phyloP scores from a whole-genome alignment of 805 yeast species.

The Ogataea nonfermentans region DNA sequence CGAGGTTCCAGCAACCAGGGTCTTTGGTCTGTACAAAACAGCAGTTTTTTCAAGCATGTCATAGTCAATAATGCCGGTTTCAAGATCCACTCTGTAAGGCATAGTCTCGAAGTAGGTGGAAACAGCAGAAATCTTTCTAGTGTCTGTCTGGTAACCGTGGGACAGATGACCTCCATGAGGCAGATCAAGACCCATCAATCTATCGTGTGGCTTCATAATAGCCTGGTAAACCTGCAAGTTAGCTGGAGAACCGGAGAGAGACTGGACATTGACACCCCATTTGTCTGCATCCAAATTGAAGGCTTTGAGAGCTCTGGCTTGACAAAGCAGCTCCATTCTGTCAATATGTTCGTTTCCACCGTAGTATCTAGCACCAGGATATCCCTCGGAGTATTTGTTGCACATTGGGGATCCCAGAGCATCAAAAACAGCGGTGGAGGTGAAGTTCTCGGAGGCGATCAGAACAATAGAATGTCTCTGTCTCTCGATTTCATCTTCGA shows the following conservation, averaged over 20 bases:
- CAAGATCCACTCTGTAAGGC: conserved; percentile 94
- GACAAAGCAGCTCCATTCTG: conserved; percentile 89
- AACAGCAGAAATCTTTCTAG: conserved; percentile 90
- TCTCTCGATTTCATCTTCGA: conserved; percentile 80
- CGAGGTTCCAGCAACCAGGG: conserved; percentile 95
- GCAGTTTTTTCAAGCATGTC: conserved; percentile 93
- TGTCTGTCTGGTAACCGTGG: conserved; percentile 95
- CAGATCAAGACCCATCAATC: conserved; percentile 96
- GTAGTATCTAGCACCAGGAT: conserved; percentile 98
- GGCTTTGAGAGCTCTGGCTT: conserved; percentile 89
- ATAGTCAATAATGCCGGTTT: conserved; percentile 94
- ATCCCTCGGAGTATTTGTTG: conserved; percentile 98
- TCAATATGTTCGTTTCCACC: conserved; percentile 98
- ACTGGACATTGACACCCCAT: conserved; percentile 99
- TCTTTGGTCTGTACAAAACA: conserved; percentile 89
- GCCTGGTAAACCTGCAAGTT: conserved; percentile 96
- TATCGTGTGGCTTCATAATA: conserved; percentile 89
- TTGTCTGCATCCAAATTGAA: conserved; percentile 73
- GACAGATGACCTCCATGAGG: conserved; percentile 99
- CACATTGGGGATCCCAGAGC: conserved; percentile 97
- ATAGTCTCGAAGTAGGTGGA: conserved; percentile 97
- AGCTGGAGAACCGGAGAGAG: conserved; percentile 97
- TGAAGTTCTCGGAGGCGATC: conserved; percentile 96
- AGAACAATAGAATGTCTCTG: conserved; percentile 91
- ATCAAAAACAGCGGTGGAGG: conserved; percentile 93